A percentile compares a stretch with the other conserved stretches of the same genome.
Evolutionary conservation across 176 grass and related monocot genomes (phyloP).

Genomic region (Cenchrus purpureus): DNA sequence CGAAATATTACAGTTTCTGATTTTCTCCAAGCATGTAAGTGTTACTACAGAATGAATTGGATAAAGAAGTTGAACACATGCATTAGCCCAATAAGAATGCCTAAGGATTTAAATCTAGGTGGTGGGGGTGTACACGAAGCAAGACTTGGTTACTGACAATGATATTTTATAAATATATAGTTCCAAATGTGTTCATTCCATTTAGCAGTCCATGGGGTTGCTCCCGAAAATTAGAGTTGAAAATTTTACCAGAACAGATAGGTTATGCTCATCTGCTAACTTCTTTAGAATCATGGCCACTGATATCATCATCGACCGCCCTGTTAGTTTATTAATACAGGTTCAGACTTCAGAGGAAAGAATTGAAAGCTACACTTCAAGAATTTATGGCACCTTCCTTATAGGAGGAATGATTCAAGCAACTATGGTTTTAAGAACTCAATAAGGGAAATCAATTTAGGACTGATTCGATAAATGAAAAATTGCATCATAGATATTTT

Average conservation of each 20-base stretch:
- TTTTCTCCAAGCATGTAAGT: not conserved
- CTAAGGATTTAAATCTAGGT: no score
- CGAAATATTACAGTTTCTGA: not conserved
- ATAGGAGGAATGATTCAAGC: no score
- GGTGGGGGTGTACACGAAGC: no score
- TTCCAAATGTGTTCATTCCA: not conserved
- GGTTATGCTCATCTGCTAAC: conserved; percentile 71
- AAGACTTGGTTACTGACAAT: no score
- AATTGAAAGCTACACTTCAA: conserved; percentile 1
- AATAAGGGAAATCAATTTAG: no score
- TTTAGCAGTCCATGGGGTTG: no score
- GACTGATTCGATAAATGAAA: no score
- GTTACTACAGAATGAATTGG: not conserved
- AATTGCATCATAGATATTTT: no score
- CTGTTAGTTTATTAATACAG: conserved; percentile 45
- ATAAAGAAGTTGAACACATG: conserved; percentile 3
- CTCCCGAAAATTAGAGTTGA: not conserved
- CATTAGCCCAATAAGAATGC: not conserved
- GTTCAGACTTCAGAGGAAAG: not conserved
- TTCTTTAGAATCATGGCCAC: conserved; percentile 70
- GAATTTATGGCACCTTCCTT: not conserved
- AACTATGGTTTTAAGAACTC: no score
- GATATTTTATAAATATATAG: conserved; percentile 1
- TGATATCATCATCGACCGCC: conserved; percentile 72
- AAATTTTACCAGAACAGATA: conserved; percentile 65